A percentile compares a stretch with the other conserved stretches of the same genome.
Conservation (phyloP, 345 rosid species). For the Gossypium raimondii region DNA sequence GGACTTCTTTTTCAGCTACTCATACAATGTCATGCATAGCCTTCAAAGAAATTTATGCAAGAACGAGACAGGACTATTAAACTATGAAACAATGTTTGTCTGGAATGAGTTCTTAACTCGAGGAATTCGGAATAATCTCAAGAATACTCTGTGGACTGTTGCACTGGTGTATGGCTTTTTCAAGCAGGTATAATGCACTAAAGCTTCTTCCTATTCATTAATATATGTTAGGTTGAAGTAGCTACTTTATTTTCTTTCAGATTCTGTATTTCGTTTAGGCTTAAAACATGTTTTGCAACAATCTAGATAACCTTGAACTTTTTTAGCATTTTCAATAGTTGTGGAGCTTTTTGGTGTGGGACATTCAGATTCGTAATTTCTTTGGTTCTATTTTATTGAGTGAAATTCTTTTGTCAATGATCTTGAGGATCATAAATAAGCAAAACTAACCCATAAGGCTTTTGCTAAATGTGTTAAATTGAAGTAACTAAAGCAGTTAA, state of each 20-base stretch:
- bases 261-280: background rate
- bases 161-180: slow-evolving; percentile 93
- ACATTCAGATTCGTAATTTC: background rate
- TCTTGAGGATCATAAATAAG: background rate
- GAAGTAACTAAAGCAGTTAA: background rate
- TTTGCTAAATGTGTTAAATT: background rate
- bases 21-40: slow-evolving; percentile 75
- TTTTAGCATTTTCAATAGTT: background rate
- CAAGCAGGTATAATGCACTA: slow-evolving; percentile 63
- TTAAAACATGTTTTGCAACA: background rate
- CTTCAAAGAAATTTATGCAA: slow-evolving; percentile 71
- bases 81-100: slow-evolving; percentile 79
- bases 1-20: slow-evolving; percentile 98
- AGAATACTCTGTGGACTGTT: slow-evolving; percentile 81
- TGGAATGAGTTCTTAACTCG: slow-evolving; percentile 94
- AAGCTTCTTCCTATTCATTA: background rate
- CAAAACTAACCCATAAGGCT: background rate
- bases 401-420: background rate
- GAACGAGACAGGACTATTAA: slow-evolving; percentile 38
- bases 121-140: slow-evolving; percentile 53
- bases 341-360: background rate
- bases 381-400: background rate
- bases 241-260: background rate
- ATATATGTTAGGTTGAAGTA: background rate
- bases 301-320: background rate